Evolutionary conservation across 805 yeast genomes (phyloP).

Genomic region (Wickerhamiella bombiphila): DNA sequence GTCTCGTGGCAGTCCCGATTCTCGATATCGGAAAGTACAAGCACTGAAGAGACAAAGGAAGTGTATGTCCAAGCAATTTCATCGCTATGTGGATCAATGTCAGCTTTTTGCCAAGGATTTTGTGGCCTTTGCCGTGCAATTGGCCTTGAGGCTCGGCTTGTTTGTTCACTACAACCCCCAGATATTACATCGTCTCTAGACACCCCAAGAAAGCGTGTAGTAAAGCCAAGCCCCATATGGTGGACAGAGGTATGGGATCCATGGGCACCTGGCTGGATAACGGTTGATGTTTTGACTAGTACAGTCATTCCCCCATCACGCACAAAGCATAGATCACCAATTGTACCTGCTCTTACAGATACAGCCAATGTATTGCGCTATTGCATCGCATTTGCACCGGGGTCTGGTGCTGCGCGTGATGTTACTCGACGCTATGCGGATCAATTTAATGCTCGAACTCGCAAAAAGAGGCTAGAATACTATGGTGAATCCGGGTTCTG

Average conservation of each 20-base stretch:
- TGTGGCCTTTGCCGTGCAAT: slow-evolving; percentile 58
- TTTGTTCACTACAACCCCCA: slow-evolving; percentile 80
- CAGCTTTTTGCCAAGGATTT: slow-evolving; percentile 76
- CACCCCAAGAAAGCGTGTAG: slow-evolving; percentile 8
- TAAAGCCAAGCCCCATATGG: slow-evolving; percentile 42
- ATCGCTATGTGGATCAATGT: slow-evolving; percentile 52
- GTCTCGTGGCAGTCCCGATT: slow-evolving; percentile 44
- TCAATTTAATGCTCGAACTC: slow-evolving; percentile 54
- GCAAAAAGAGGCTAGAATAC: slow-evolving; percentile 56
- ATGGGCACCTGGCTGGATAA: slow-evolving; percentile 52
- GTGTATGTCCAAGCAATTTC: slow-evolving; percentile 32
- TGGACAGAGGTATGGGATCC: slow-evolving; percentile 95
- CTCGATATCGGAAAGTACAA: slow-evolving; percentile 30
- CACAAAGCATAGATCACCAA: slow-evolving; percentile 32
- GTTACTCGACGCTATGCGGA: slow-evolving; percentile 73
- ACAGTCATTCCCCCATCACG: slow-evolving; percentile 43
- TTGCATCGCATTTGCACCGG: slow-evolving; percentile 56
- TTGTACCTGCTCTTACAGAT: slow-evolving; percentile 62
- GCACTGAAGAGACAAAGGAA: slow-evolving; percentile 18
- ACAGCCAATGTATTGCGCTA: slow-evolving; percentile 48
- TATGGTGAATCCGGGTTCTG: slow-evolving; percentile 27
- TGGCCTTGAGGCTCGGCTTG: slow-evolving; percentile 57
- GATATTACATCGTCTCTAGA: slow-evolving; percentile 32
- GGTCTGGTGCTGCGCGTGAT: slow-evolving; percentile 52
- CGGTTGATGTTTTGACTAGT: slow-evolving; percentile 61